A percentile compares a stretch with the other conserved stretches of the same genome.
These are phyloP conservation scores for Trichoderma aggressivum DNA, from an alignment of 2,329 filamentous ascomycete species.

Conservation along the genomic window DNA sequence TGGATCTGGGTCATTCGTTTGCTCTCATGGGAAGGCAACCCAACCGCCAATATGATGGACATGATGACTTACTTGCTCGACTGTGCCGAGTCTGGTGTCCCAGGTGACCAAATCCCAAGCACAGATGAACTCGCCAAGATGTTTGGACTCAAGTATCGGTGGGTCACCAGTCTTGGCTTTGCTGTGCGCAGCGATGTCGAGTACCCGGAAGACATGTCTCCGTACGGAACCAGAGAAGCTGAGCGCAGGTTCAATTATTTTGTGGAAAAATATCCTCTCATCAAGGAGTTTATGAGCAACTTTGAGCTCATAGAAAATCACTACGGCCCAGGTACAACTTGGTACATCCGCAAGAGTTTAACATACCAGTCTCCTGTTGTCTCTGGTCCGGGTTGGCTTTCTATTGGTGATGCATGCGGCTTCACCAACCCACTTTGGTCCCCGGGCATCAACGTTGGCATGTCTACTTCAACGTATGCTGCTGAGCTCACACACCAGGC, in stretches of 20 bases:
- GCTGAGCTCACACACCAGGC: slow-evolving; percentile 7
- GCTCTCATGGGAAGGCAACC: neutral
- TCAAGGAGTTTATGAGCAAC: neutral
- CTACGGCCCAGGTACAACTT: slow-evolving; percentile 10
- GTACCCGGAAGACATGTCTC: slow-evolving; percentile 4
- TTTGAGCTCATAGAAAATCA: slow-evolving; percentile 3
- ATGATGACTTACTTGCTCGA: slow-evolving; percentile 8
- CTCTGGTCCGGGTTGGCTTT: slow-evolving; percentile 1
- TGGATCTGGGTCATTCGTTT: neutral
- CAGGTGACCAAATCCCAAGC: neutral
- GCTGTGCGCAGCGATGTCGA: slow-evolving; percentile 1
- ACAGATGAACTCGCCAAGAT: neutral
- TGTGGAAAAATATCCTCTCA: neutral
- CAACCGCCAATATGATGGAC: slow-evolving; percentile 1
- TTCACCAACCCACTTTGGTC: slow-evolving; percentile 4
- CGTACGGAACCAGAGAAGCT: neutral
- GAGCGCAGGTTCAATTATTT: slow-evolving; percentile 12
- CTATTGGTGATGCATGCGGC: slow-evolving; percentile 4
- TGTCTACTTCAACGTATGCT: slow-evolving; percentile 6
- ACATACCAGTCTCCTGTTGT: slow-evolving; percentile 13
- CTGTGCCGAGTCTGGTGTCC: neutral
- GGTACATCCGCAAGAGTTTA: slow-evolving; percentile 9
- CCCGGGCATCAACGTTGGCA: neutral
- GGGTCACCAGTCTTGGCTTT: slow-evolving; percentile 4
- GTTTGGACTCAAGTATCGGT: neutral